phyloP scores from a whole-genome alignment of 495 filamentous ascomycete genomes.

The Margaritispora aquatica region DNA sequence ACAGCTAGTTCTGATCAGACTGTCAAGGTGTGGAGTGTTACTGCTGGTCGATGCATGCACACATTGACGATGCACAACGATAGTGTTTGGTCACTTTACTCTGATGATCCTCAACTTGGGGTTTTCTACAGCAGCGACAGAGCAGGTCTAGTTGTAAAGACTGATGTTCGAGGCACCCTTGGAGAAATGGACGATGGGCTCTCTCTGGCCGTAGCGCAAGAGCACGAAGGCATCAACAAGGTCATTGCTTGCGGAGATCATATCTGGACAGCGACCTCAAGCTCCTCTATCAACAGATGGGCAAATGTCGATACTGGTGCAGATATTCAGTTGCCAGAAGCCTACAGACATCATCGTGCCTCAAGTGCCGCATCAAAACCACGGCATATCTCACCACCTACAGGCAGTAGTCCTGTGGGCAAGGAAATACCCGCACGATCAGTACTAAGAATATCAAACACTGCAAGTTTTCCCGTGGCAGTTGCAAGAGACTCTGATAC shows the following conservation, averaged over 20 bases:
- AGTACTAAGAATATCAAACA: conserved; percentile 75
- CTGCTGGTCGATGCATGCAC: conserved; percentile 91
- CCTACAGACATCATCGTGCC: conserved; percentile 49
- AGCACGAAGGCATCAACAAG: conserved; percentile 78
- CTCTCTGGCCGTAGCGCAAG: conserved; percentile 81
- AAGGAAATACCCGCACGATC: conserved; percentile 71
- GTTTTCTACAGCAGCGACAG: conserved; percentile 93
- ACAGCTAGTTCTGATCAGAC: conserved; percentile 95
- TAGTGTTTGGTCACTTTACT: conserved; percentile 94
- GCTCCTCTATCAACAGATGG: conserved; percentile 95
- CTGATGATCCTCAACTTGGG: conserved; percentile 75
- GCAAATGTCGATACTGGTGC: conserved; percentile 71
- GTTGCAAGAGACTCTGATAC: conserved; percentile 42
- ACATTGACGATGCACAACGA: conserved; percentile 98
- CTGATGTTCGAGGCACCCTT: conserved; percentile 65
- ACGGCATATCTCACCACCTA: conserved; percentile 25
- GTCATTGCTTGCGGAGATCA: conserved; percentile 72
- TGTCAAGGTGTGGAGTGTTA: conserved; percentile 95
- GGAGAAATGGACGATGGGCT: conserved; percentile 84
- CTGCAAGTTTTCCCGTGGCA: conserved; percentile 60
- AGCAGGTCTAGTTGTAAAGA: conserved; percentile 88
- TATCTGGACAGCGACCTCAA: conserved; percentile 91
- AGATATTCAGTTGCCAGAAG: conserved; percentile 43
- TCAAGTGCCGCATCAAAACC: conserved; percentile 37
- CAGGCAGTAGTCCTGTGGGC: conserved; percentile 33